Conservation (phyloP, 2,329 filamentous ascomycete genomes). For the Cercospora janseana region DNA sequence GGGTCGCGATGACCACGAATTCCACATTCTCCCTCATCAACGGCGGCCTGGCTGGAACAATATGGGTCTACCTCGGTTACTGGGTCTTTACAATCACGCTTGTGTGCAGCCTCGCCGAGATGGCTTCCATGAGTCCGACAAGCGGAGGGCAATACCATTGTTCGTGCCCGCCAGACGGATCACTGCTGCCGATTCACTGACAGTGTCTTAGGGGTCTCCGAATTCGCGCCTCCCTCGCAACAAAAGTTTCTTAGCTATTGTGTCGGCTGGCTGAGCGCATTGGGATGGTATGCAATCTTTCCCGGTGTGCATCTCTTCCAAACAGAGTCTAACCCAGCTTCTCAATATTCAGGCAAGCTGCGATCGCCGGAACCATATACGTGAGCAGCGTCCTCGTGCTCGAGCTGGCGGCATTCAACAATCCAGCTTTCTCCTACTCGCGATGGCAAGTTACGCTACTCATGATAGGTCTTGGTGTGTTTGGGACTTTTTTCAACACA, state of each 20-base stretch:
- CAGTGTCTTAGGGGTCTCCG: constrained; percentile 6
- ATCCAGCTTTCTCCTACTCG: constrained; percentile 12
- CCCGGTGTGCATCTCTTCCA: no score
- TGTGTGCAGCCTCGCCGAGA: constrained; percentile 29
- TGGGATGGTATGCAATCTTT: constrained; percentile 20
- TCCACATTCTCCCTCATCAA: constrained; percentile 25
- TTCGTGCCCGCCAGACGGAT: background rate
- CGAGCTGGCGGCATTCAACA: constrained; percentile 11
- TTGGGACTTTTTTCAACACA: constrained; percentile 26
- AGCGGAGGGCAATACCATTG: constrained; percentile 28
- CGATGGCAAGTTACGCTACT: constrained; percentile 26
- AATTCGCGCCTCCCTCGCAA: constrained; percentile 27
- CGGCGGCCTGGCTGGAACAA: constrained; percentile 26
- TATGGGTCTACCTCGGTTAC: constrained; percentile 24
- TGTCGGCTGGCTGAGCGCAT: constrained; percentile 17
- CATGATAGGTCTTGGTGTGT: constrained; percentile 18
- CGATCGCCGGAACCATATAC: constrained; percentile 6
- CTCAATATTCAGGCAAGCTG: constrained; percentile 6
- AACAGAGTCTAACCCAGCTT: no score
- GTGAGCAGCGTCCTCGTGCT: constrained; percentile 6
- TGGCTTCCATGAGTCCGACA: constrained; percentile 32
- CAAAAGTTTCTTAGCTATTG: constrained; percentile 23
- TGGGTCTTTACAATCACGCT: constrained; percentile 24
- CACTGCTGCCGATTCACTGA: background rate
- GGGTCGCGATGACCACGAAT: constrained; percentile 27